phyloP scores from a whole-genome alignment of 2,329 filamentous ascomycete species.

The Penicillium olsonii region DNA sequence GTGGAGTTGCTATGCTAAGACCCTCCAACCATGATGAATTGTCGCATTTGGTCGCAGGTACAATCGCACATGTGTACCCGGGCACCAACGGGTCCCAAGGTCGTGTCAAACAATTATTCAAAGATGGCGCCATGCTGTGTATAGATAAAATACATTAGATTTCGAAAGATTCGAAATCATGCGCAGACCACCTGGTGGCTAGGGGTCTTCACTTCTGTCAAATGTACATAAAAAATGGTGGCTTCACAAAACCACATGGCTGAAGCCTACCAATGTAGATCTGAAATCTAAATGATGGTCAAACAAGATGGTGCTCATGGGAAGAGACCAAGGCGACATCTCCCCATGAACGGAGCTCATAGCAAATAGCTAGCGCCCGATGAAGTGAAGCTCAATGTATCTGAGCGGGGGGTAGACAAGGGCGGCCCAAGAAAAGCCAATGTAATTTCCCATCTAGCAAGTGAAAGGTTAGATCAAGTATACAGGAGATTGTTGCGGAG shows the following conservation, averaged over 20 bases:
- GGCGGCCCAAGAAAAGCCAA: constrained; percentile 61
- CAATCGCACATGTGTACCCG: too few species aligned
- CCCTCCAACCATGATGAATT: too few species aligned
- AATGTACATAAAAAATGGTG: too few species aligned
- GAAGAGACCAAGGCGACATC: not conserved
- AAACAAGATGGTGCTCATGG: not conserved
- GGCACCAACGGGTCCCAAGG: too few species aligned
- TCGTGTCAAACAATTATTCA: too few species aligned
- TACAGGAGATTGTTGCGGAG: not conserved
- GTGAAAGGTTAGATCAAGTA: constrained; percentile 6
- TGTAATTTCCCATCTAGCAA: constrained; percentile 57
- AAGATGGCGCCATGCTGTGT: too few species aligned
- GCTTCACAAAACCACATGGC: not conserved
- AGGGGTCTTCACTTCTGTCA: too few species aligned
- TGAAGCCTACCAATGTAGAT: not conserved
- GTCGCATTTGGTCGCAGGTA: too few species aligned
- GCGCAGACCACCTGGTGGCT: too few species aligned
- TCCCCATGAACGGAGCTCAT: not conserved
- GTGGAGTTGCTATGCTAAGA: too few species aligned
- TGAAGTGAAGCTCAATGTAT: constrained; percentile 52
- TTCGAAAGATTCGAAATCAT: too few species aligned
- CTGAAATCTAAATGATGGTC: not conserved
- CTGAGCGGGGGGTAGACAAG: constrained; percentile 59
- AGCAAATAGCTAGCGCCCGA: constrained; percentile 43
- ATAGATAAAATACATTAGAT: too few species aligned